Conservation (phyloP, 768 basidiomycete species). For the Amanita subjunquillea region DNA sequence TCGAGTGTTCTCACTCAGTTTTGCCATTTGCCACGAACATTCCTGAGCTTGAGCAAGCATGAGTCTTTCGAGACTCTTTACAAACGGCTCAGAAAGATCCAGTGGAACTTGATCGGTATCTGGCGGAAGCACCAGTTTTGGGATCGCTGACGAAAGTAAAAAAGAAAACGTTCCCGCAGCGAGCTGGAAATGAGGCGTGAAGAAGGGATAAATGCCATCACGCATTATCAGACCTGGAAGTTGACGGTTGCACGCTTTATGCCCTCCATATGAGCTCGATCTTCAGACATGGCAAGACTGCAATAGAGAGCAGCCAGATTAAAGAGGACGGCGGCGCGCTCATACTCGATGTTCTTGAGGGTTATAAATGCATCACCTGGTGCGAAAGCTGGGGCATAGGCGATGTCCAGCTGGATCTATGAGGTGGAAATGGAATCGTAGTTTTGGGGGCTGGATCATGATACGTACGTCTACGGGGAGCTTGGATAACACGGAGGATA, state of each 20-base stretch:
- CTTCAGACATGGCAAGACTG: conserved; percentile 62
- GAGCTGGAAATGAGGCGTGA: conserved; percentile 24
- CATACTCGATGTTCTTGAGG: conserved; percentile 69
- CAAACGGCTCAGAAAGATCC: conserved; percentile 57
- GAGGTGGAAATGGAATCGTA: conserved; percentile 6
- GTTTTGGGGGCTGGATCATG: neutral
- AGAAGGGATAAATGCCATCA: neutral
- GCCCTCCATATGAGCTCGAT: conserved; percentile 65
- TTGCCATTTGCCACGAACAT: conserved; percentile 91
- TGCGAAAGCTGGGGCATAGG: conserved; percentile 69
- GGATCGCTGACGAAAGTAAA: conserved; percentile 41
- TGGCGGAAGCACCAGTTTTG: conserved; percentile 35
- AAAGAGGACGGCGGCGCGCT: conserved; percentile 69
- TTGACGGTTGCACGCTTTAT: conserved; percentile 68
- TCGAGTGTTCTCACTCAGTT: conserved; percentile 46
- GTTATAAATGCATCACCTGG: conserved; percentile 46
- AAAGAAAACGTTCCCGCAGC: conserved; percentile 68
- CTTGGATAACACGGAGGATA: conserved; percentile 75
- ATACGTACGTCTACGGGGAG: conserved; percentile 63
- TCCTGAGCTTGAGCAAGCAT: conserved; percentile 95
- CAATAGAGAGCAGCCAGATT: conserved; percentile 86
- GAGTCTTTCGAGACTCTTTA: conserved; percentile 58
- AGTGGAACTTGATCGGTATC: conserved; percentile 44
- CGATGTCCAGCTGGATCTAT: conserved; percentile 61
- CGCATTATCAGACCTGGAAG: conserved; percentile 50